These are phyloP conservation scores for Ceratorhiza oryzae-sativae DNA, from an alignment of 1,284 basidiomycete genomes.

Conservation along the genomic window DNA sequence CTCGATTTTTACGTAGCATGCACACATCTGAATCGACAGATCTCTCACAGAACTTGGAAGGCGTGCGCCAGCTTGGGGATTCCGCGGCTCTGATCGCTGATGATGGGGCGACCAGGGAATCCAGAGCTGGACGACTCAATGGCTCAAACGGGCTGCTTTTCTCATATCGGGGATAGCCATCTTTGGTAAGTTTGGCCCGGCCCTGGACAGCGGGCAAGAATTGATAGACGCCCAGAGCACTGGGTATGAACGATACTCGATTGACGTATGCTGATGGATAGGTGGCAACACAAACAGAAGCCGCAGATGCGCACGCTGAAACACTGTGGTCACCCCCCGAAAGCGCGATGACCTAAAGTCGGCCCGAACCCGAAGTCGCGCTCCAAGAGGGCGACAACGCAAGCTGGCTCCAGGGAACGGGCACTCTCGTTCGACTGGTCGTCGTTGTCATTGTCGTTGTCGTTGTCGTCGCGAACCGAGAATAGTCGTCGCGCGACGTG, in stretches of 20 bases:
- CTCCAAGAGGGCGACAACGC: no score
- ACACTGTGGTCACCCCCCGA: background rate
- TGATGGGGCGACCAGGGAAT: conserved; percentile 35
- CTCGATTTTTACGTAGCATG: conserved; percentile 34
- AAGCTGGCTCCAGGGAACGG: conserved; percentile 20
- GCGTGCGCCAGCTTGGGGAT: conserved; percentile 36
- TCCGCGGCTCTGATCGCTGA: conserved; percentile 30
- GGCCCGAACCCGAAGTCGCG: background rate
- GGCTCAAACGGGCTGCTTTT: conserved; percentile 37
- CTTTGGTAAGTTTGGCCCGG: conserved; percentile 26
- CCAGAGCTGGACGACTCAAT: conserved; percentile 32
- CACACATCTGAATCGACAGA: conserved; percentile 37
- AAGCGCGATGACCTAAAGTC: conserved; percentile 7
- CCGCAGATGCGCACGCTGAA: conserved; percentile 31
- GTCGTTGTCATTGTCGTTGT: no score
- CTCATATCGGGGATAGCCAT: conserved; percentile 18
- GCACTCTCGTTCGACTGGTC: background rate
- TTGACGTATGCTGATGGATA: conserved; percentile 36
- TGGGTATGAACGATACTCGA: conserved; percentile 31
- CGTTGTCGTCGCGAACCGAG: conserved; percentile 22
- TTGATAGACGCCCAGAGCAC: conserved; percentile 33
- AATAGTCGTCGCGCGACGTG: conserved; percentile 28
- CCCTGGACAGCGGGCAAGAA: background rate
- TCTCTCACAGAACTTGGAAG: conserved; percentile 37
- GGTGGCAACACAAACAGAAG: conserved; percentile 36